Conservation (phyloP, 192 early-diverging fungal species). For the Piromyces sp. region DNA sequence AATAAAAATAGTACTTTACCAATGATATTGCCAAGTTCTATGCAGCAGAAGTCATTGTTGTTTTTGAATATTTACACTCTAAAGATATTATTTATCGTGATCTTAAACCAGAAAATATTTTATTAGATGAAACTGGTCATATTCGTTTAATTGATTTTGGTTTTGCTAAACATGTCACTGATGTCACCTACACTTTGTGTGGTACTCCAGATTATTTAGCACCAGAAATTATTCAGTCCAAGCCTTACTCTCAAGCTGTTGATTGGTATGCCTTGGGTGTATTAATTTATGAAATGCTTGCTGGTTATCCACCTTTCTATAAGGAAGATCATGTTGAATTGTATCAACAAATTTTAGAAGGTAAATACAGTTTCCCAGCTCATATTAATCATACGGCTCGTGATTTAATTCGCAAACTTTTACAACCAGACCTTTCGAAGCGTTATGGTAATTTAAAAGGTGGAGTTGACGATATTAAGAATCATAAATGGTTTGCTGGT, state of each 20-base stretch:
- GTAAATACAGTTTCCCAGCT: slow-evolving; percentile 6
- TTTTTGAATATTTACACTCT: slow-evolving; percentile 76
- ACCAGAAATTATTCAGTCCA: slow-evolving; percentile 11
- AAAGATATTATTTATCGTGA: slow-evolving; percentile 81
- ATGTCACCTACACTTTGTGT: slow-evolving; percentile 34
- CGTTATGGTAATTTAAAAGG: slow-evolving; percentile 65
- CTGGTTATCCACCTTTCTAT: slow-evolving; percentile 21
- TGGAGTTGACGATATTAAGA: slow-evolving; percentile 78
- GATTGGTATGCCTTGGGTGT: slow-evolving; percentile 24
- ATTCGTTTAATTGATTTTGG: slow-evolving; percentile 33
- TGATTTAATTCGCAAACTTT: slow-evolving; percentile 1
- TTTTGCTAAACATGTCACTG: slow-evolving; percentile 30
- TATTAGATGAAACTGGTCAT: slow-evolving; percentile 55
- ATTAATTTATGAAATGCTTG: slow-evolving; percentile 21
- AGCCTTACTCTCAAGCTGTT: slow-evolving; percentile 13
- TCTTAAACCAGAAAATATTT: slow-evolving; percentile 74
- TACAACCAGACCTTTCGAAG: neutral
- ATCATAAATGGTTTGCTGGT: slow-evolving; percentile 86
- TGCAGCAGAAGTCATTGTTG: slow-evolving; percentile 69
- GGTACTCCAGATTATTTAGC: slow-evolving; percentile 38
- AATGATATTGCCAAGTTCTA: slow-evolving; percentile 79
- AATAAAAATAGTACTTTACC: slow-evolving; percentile 49
- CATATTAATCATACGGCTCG: neutral
- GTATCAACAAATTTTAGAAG: slow-evolving; percentile 26
- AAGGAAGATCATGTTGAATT: slow-evolving; percentile 16